Percentiles rank a stretch among this genome's conserved stretches.
Conservation (phyloP, 2,329 filamentous ascomycete genomes). For the Plectosphaerella cucumerina region DNA sequence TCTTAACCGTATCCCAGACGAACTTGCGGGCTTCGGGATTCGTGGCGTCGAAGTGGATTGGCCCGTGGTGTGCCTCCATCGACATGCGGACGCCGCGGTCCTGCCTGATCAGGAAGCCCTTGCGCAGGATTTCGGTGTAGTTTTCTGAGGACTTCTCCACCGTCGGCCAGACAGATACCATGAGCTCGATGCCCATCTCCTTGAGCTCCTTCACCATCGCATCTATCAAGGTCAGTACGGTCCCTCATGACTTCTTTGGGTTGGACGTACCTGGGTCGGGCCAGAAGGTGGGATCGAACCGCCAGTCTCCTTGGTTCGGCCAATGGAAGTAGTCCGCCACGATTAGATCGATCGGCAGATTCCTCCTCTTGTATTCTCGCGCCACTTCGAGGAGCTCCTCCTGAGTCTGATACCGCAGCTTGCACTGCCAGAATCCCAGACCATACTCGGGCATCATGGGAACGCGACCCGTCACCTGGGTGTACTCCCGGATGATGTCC, state of each 20-base stretch:
- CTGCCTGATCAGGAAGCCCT: conserved; percentile 53
- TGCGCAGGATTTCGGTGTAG: conserved; percentile 57
- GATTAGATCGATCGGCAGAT: conserved; percentile 55
- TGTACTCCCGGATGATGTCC: conserved; percentile 54
- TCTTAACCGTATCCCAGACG: conserved; percentile 53
- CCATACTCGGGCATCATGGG: conserved; percentile 65
- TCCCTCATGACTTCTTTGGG: not conserved
- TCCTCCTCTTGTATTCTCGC: conserved; percentile 48
- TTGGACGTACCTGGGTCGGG: conserved; percentile 43
- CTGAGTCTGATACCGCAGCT: conserved; percentile 58
- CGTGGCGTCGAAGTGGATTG: conserved; percentile 59
- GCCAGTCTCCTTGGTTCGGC: conserved; percentile 64
- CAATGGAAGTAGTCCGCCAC: conserved; percentile 64
- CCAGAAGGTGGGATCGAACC: conserved; percentile 60
- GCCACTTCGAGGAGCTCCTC: conserved; percentile 55
- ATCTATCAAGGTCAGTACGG: conserved; percentile 22
- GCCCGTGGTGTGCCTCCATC: conserved; percentile 55
- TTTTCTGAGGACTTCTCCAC: conserved; percentile 57
- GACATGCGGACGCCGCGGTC: conserved; percentile 54
- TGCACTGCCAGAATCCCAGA: conserved; percentile 62
- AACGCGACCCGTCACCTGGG: conserved; percentile 50
- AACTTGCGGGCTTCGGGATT: conserved; percentile 55
- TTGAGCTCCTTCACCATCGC: conserved; percentile 60
- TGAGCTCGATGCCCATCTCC: conserved; percentile 55
- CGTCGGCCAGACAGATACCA: conserved; percentile 67